Conservation (phyloP, 2,329 filamentous ascomycete species). For the Hypoxylon sp. region DNA sequence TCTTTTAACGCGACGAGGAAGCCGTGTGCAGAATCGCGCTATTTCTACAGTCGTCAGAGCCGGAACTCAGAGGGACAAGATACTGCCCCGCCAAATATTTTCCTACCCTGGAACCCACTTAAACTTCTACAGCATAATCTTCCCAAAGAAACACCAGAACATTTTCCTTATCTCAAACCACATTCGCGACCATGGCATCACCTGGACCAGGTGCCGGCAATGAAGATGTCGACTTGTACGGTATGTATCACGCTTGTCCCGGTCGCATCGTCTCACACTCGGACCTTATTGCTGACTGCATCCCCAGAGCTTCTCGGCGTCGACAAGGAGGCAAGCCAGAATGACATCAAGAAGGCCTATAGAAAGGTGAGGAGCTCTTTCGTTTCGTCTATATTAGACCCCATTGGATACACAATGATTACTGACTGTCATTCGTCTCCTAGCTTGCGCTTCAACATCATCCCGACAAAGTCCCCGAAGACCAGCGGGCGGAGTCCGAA, state of each 20-base stretch:
- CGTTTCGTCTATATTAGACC: slow-evolving; percentile 16
- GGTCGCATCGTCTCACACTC: slow-evolving; percentile 3
- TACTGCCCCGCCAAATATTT: slow-evolving; percentile 52
- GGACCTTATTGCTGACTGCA: slow-evolving; percentile 31
- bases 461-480: slow-evolving; percentile 94
- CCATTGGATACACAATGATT: not conserved
- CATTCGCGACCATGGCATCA: slow-evolving; percentile 48
- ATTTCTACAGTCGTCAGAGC: not conserved
- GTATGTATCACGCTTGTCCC: slow-evolving; percentile 50
- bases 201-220: slow-evolving; percentile 46
- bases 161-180: slow-evolving; percentile 16
- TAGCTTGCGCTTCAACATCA: slow-evolving; percentile 90
- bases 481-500: slow-evolving; percentile 87
- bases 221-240: slow-evolving; percentile 72
- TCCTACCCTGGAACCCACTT: slow-evolving; percentile 45
- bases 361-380: slow-evolving; percentile 76
- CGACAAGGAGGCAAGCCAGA: slow-evolving; percentile 77
- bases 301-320: slow-evolving; percentile 82
- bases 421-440: slow-evolving; percentile 25
- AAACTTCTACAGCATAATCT: slow-evolving; percentile 39
- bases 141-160: slow-evolving; percentile 17
- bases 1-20: not conserved
- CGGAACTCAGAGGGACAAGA: slow-evolving; percentile 9
- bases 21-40: not conserved
- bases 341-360: slow-evolving; percentile 95